A percentile compares a stretch with the other conserved stretches of the same genome.
These are phyloP conservation scores for Amborella trichopoda DNA, from an alignment of 164 flowering plant species.

Conservation along the genomic window DNA sequence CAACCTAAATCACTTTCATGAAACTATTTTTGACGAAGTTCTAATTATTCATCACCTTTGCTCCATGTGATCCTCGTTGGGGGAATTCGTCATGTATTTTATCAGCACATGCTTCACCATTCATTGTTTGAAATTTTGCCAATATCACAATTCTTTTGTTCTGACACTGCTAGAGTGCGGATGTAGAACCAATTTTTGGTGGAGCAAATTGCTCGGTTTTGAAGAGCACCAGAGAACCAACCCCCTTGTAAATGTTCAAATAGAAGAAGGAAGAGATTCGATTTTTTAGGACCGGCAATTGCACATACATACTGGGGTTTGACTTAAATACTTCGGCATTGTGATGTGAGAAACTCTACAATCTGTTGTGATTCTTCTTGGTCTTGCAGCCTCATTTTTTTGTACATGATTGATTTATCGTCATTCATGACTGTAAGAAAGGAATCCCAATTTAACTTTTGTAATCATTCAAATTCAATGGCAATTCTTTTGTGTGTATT, in stretches of 20 bases:
- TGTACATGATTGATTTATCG: too few relatives aligned
- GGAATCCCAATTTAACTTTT: too few relatives aligned
- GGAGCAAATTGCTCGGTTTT: conserved; percentile 1
- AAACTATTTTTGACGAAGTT: too few relatives aligned
- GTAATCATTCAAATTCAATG: too few relatives aligned
- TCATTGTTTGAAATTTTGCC: background rate
- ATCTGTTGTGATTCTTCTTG: background rate
- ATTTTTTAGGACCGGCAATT: background rate
- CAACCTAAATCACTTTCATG: background rate
- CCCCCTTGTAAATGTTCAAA: background rate
- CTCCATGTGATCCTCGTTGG: too few relatives aligned
- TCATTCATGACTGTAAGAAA: too few relatives aligned
- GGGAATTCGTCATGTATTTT: too few relatives aligned
- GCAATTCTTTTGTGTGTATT: too few relatives aligned
- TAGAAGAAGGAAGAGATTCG: background rate
- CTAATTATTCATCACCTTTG: too few relatives aligned
- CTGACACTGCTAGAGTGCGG: background rate
- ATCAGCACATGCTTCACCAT: too few relatives aligned
- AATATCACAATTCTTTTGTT: background rate
- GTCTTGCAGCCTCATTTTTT: conserved; percentile 1
- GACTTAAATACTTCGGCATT: background rate
- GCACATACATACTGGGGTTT: background rate
- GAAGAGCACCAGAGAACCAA: background rate
- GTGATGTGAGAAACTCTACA: too few relatives aligned
- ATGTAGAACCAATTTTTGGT: background rate